Conservation (phyloP, 2,329 filamentous ascomycete species). For the Colletotrichum falcatum region DNA sequence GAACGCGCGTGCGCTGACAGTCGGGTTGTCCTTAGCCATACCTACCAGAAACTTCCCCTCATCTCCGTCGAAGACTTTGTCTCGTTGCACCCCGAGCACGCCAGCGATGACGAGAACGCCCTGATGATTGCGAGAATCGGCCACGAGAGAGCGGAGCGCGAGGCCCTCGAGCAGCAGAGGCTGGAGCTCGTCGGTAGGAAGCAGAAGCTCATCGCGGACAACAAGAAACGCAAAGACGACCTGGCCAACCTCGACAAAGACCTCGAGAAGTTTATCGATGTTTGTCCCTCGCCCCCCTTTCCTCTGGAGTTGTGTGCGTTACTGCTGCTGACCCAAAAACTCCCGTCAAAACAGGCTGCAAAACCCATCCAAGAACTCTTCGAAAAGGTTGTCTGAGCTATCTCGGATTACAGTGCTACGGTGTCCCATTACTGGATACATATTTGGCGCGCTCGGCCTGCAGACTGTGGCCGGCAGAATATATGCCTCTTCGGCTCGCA, state of each 20-base stretch:
- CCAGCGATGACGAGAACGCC: constrained; percentile 78
- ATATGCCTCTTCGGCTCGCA: not conserved
- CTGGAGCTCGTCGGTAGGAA: constrained; percentile 78
- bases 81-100: constrained; percentile 78
- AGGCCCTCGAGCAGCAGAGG: constrained; percentile 86
- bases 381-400: constrained; percentile 72
- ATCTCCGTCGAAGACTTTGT: constrained; percentile 88
- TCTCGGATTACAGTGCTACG: not conserved
- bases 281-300: constrained; percentile 55
- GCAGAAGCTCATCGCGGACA: constrained; percentile 74
- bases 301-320: not conserved
- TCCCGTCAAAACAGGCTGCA: constrained; percentile 72
- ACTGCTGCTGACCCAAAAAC: constrained; percentile 43
- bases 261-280: constrained; percentile 93
- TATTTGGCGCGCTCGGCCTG: not conserved
- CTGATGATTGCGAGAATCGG: constrained; percentile 92
- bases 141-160: constrained; percentile 86
- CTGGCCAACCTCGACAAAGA: constrained; percentile 91
- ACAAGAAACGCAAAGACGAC: constrained; percentile 94
- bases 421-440: not conserved
- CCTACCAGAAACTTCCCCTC: constrained; percentile 86
- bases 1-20: constrained; percentile 45
- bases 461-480: not conserved
- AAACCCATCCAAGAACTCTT: constrained; percentile 90
- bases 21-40: constrained; percentile 70